Base-by-base conservation (phyloP, 495 filamentous ascomycete species). In the Talaromyces nanjingensis region DNA sequence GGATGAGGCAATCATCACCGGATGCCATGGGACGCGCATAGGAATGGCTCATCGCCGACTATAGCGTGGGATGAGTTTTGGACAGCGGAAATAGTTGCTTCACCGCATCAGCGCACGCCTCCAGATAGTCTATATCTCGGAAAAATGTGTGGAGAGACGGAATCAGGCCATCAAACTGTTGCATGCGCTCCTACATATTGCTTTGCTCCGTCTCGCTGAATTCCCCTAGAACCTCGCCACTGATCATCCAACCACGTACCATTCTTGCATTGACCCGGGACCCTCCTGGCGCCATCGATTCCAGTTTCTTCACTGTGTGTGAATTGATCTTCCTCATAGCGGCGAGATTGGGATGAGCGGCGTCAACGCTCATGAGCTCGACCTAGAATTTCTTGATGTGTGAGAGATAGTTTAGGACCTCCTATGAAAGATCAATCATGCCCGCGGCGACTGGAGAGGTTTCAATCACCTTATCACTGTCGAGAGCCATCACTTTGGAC, bases 91-190 rank as follows among this genome's bases (percentile, higher is more conserved):
- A 57, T 53, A 75, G 65, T 39, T 68, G 65, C 62, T 75, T 75
- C 3, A 79, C 20, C 57, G 63, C 71, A 54, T 73, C 39, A 6
- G 66, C 63, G 39, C 65, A 73, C 27, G 24, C 49, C 64, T 72
- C 65, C 4, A 76, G 56, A 56, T 73, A 75, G 16, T 70, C 70
- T 16, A 75, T 65, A 59, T 78, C 73, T 53, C 73, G 24, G 37
- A 77, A 79, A 65, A 77, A 75, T 29, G 69, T 75, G 59, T 73
- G 71, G 6, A 76, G 64, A 57, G 67, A 75, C 27, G 65, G 70
- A 29, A 77, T 66, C 9, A 77, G 60, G 1, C 69, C 25, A 27
- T 76, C 49, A 56, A 63, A 64, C 18, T 65, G 58, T 12, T 68
- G 16, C 27, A 72, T 62, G 7, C 31, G 14, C 62, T 63, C 24